Evolutionary conservation across 805 yeast genomes (phyloP).

Genomic region (Kazachstania taianensis): DNA sequence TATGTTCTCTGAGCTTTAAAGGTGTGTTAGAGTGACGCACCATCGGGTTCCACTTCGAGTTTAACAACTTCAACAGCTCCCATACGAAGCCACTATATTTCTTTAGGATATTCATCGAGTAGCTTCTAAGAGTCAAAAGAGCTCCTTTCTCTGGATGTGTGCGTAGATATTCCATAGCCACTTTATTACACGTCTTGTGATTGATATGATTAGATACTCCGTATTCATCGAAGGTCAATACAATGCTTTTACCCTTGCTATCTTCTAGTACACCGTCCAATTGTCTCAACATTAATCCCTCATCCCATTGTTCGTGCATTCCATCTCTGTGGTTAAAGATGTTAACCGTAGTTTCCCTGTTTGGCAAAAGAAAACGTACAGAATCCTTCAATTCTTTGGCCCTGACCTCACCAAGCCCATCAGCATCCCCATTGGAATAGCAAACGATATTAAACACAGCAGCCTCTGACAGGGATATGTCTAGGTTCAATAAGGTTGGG

Average conservation of each 20-base stretch:
- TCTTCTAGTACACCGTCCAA: slow-evolving; percentile 5
- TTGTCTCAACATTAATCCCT: slow-evolving; percentile 15
- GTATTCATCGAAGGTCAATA: slow-evolving; percentile 68
- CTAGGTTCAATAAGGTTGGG: slow-evolving; percentile 38
- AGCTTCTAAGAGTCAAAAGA: slow-evolving; percentile 5
- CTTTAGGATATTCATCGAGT: slow-evolving; percentile 8
- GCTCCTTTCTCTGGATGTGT: background rate
- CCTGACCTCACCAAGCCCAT: slow-evolving; percentile 60
- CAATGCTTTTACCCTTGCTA: slow-evolving; percentile 3
- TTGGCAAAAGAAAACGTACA: slow-evolving; percentile 13
- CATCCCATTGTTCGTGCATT: slow-evolving; percentile 58
- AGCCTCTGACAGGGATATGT: slow-evolving; percentile 8
- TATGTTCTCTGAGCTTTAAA: background rate
- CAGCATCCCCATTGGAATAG: slow-evolving; percentile 68
- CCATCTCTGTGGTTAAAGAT: slow-evolving; percentile 51
- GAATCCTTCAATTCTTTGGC: slow-evolving; percentile 41
- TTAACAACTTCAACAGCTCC: slow-evolving; percentile 6
- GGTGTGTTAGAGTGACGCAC: background rate
- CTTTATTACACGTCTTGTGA: slow-evolving; percentile 56
- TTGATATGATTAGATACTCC: slow-evolving; percentile 90
- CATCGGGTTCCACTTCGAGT: background rate
- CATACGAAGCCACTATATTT: slow-evolving; percentile 21
- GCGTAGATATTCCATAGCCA: slow-evolving; percentile 26
- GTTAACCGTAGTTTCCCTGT: slow-evolving; percentile 6
- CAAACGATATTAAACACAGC: slow-evolving; percentile 47